These are phyloP conservation scores for Cryptosporidium tyzzeri DNA, from an alignment of 169 alveolate species.

Conservation along the genomic window DNA sequence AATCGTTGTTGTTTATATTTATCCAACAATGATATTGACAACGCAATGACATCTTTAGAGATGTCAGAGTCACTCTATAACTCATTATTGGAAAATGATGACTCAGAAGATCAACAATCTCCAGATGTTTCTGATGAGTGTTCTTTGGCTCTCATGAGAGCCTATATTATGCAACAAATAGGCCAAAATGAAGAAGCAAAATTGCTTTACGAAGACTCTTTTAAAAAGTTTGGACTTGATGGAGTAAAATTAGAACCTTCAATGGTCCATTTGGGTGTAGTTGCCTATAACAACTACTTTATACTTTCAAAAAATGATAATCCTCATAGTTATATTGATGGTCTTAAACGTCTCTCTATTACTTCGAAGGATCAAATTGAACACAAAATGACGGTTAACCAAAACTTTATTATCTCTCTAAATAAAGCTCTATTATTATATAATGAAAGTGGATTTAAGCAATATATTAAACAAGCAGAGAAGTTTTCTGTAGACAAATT, in stretches of 20 bases:
- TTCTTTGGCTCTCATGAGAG: conserved; percentile 54
- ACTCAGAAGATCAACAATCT: conserved; percentile 2
- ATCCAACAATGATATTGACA: conserved; percentile 31
- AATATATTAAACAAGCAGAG: conserved; percentile 49
- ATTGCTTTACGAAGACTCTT: conserved; percentile 25
- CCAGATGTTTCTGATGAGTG: conserved; percentile 38
- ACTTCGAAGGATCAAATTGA: conserved; percentile 64
- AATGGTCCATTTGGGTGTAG: conserved; percentile 62
- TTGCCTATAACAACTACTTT: conserved; percentile 20
- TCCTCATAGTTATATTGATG: conserved; percentile 35
- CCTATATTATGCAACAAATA: conserved; percentile 42
- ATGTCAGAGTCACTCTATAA: conserved; percentile 48
- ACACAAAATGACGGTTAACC: conserved; percentile 46
- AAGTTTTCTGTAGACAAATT: conserved; percentile 11
- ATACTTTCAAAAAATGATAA: conserved; percentile 10
- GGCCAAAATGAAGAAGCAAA: conserved; percentile 37
- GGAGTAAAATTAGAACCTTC: conserved; percentile 57
- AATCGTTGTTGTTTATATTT: conserved; percentile 49
- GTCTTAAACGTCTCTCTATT: conserved; percentile 69
- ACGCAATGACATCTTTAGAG: conserved; percentile 52
- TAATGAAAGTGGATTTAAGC: conserved; percentile 21
- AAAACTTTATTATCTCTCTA: conserved; percentile 49
- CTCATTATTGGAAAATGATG: background rate
- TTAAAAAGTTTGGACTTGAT: conserved; percentile 35
- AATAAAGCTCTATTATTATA: conserved; percentile 59